Conservation (phyloP, 495 filamentous ascomycete genomes). For the Hyaloscypha bicolor region DNA sequence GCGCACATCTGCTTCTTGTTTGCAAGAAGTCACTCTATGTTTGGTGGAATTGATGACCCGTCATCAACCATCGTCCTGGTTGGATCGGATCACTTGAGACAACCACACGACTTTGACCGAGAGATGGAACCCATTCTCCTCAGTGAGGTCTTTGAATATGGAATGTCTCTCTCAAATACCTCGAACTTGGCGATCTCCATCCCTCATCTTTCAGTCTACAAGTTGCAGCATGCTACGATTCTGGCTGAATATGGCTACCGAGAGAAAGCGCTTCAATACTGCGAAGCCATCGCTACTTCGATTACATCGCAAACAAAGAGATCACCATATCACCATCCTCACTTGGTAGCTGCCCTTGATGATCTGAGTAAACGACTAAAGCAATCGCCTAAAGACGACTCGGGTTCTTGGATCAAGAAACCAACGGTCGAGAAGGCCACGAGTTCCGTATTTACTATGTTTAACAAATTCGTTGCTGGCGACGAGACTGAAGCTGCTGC, state of each 20-base stretch:
- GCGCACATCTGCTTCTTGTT: conserved; percentile 83
- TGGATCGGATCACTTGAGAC: conserved; percentile 74
- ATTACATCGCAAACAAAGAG: conserved; percentile 81
- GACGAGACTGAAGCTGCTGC: conserved; percentile 71
- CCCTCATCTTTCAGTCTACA: conserved; percentile 87
- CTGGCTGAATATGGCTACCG: conserved; percentile 82
- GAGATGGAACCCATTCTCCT: conserved; percentile 85
- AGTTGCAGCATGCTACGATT: conserved; percentile 79
- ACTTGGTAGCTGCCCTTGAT: conserved; percentile 74
- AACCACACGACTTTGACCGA: conserved; percentile 64
- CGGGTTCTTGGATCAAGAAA: conserved; percentile 79
- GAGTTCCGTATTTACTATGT: conserved; percentile 80
- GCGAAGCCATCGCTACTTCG: conserved; percentile 77
- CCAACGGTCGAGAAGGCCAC: conserved; percentile 95
- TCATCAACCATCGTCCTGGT: conserved; percentile 78
- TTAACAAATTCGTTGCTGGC: conserved; percentile 93
- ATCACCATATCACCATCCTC: conserved; percentile 79
- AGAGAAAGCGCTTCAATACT: conserved; percentile 86
- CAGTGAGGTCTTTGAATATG: conserved; percentile 92
- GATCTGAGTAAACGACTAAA: conserved; percentile 81
- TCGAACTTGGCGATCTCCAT: conserved; percentile 55
- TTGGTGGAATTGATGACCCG: conserved; percentile 84
- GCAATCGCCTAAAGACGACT: conserved; percentile 76
- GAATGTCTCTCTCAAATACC: conserved; percentile 63
- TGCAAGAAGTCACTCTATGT: conserved; percentile 57